Percentiles rank a stretch among this genome's conserved stretches.
Evolutionary conservation across 495 filamentous ascomycete genomes (phyloP).

Genomic region (Podospora pseudopauciseta): DNA sequence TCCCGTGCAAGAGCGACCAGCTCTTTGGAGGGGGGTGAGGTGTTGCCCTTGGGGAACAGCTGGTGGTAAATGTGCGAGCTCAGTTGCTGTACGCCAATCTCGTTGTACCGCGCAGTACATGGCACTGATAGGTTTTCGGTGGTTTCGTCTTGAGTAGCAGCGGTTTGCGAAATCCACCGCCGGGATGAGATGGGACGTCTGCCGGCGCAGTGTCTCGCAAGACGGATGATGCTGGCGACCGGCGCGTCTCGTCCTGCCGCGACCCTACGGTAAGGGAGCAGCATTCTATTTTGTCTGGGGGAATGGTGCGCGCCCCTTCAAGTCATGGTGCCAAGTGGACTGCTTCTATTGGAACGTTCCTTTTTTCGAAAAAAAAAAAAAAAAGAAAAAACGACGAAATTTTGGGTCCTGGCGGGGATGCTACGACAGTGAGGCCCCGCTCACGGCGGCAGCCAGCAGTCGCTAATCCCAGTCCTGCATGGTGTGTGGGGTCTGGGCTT

Average conservation of each 20-base stretch:
- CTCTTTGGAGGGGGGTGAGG: constrained; percentile 57
- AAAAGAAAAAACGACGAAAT: not conserved
- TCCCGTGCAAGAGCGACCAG: constrained; percentile 74
- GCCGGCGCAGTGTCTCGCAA: constrained; percentile 35
- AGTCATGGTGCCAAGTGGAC: constrained; percentile 22
- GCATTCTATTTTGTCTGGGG: constrained; percentile 32
- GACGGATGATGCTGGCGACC: constrained; percentile 37
- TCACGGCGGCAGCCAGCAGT: not conserved
- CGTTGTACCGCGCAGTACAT: constrained; percentile 70
- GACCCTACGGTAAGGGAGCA: constrained; percentile 34
- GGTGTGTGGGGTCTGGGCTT: not conserved
- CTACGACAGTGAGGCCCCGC: constrained; percentile 1
- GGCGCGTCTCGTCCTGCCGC: constrained; percentile 36
- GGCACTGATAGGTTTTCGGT: constrained; percentile 43
- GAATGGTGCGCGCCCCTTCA: constrained; percentile 13
- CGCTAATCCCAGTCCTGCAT: constrained; percentile 2
- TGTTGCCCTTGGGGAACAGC: constrained; percentile 59
- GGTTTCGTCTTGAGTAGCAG: constrained; percentile 9
- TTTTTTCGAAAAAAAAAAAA: not conserved
- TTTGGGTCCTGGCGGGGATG: constrained; percentile 1
- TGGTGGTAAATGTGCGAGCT: constrained; percentile 77
- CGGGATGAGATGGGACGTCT: constrained; percentile 21
- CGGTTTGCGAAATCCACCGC: constrained; percentile 39
- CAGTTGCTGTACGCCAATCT: constrained; percentile 91
- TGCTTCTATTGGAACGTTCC: not conserved